Percentiles rank a stretch among this genome's conserved stretches.
These are phyloP conservation scores for Bacidia rubella DNA, from an alignment of 495 filamentous ascomycete species.

Conservation along the genomic window DNA sequence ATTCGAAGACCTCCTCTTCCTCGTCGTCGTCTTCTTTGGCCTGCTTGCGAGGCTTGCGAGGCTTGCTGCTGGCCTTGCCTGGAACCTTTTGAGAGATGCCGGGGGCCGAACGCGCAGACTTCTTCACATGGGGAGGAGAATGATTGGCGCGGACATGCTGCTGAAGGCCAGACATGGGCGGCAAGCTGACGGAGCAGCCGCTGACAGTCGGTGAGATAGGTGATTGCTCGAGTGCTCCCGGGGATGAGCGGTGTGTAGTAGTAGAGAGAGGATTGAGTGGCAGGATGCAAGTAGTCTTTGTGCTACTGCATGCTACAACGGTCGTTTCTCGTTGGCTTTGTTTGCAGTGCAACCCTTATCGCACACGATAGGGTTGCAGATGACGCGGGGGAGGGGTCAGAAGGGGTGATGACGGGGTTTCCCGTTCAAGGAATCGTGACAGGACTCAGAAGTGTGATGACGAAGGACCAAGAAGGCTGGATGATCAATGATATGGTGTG, in stretches of 20 bases:
- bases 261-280: neutral
- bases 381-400: neutral
- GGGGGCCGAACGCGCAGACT: slow-evolving; percentile 12
- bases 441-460: no score
- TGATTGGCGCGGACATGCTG: slow-evolving; percentile 9
- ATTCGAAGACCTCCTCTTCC: slow-evolving; percentile 5
- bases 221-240: neutral
- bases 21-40: slow-evolving; percentile 3
- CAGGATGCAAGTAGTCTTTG: neutral
- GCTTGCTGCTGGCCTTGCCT: slow-evolving; percentile 6
- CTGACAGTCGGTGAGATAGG: neutral
- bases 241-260: neutral
- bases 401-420: neutral
- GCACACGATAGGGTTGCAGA: neutral
- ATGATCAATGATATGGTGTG: no score
- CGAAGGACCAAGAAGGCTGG: no score
- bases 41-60: neutral
- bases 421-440: no score
- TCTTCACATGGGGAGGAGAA: slow-evolving; percentile 18
- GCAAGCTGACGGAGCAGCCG: neutral
- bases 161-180: slow-evolving; percentile 15
- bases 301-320: neutral
- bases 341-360: neutral
- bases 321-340: neutral
- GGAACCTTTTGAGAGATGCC: slow-evolving; percentile 7